Evolutionary conservation across 2,329 filamentous ascomycete genomes (phyloP).

Genomic region (Endoconidiophora polonica): DNA sequence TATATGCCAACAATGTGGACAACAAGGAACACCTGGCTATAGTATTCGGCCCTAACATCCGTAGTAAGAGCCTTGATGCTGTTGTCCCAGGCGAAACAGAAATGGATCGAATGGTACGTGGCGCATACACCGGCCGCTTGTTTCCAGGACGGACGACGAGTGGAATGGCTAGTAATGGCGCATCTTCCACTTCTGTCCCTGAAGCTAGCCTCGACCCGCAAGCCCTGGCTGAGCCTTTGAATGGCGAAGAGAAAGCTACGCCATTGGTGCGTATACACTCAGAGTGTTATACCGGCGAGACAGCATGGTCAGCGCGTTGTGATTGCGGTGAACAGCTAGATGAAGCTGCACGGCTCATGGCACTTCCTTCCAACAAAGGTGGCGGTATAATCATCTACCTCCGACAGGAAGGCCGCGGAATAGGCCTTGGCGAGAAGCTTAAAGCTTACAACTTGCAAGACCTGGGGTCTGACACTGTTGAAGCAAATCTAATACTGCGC

Average conservation of each 20-base stretch:
- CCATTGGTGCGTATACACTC: conserved; percentile 90
- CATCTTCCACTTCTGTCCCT: not conserved
- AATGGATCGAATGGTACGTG: conserved; percentile 81
- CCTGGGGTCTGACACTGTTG: conserved; percentile 89
- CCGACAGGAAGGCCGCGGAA: conserved; percentile 87
- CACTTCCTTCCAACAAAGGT: conserved; percentile 40
- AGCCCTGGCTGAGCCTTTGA: conserved; percentile 11
- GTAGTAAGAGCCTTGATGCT: conserved; percentile 55
- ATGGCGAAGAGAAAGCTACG: not conserved
- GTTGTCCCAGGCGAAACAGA: conserved; percentile 63
- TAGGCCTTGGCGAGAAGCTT: conserved; percentile 84
- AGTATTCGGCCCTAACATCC: conserved; percentile 78
- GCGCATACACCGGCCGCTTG: conserved; percentile 77
- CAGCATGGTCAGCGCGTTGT: conserved; percentile 92
- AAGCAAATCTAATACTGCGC: conserved; percentile 77
- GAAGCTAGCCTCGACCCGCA: not conserved
- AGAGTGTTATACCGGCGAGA: conserved; percentile 97
- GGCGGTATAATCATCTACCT: conserved; percentile 93
- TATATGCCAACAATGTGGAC: conserved; percentile 86
- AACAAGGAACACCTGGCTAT: conserved; percentile 95
- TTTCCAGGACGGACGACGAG: conserved; percentile 72
- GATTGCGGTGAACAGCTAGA: conserved; percentile 97
- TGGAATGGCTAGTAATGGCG: conserved; percentile 31
- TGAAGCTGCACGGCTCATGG: conserved; percentile 89
- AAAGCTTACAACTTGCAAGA: conserved; percentile 98